Base-by-base conservation (phyloP, 192 early-diverging fungal genomes). In the Entomortierella lignicola region DNA sequence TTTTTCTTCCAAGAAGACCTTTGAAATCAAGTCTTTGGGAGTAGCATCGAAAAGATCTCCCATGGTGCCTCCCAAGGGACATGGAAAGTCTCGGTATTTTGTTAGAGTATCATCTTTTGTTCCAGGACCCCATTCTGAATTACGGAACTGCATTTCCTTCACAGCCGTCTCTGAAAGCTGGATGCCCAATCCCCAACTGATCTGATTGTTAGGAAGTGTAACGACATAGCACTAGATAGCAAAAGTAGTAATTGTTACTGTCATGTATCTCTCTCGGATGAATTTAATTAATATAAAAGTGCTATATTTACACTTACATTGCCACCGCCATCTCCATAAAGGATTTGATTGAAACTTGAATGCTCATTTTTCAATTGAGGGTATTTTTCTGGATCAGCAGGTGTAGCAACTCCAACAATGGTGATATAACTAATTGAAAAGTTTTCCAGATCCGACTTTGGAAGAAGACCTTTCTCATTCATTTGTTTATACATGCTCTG, bases 391-490 rank as follows among this genome's bases (percentile, higher is more conserved):
- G 15, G 44, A 47, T 47, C 26, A 2, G 7, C 4, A 5, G 34
- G 34, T 37, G 6, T 30, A 8, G 52, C 52, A 13, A 54, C 52
- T 4, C 52, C 52, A 54, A 54, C 25, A 54, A 54, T 54, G 18
- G 1, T 23, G n/a, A 15, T 30, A 30, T 54, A 30, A 5, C 23
- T 18, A 8, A 54, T 54, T 4, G 23, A 2, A 15, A 54, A 29
- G 4, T 10, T 15, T 4, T 54, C 52, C 4, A 54, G 52, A 25
- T 54, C 52, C 59, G n/a, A 41, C 39, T 29, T 60, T 7, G 59
- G 59, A 29, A 44, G 42, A 15, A 44, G 12, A 25, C 31, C 31
- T 21, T 47, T 44, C n/a, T 63, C 61, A 43, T 51, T 31, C 44
- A 32, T n/a, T 30, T 8, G 44, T 20, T 47, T 47, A 47, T 47